Percentiles rank a stretch among this genome's conserved stretches.
Evolutionary conservation across 805 yeast genomes (phyloP).

Genomic region (Candida silvatica): DNA sequence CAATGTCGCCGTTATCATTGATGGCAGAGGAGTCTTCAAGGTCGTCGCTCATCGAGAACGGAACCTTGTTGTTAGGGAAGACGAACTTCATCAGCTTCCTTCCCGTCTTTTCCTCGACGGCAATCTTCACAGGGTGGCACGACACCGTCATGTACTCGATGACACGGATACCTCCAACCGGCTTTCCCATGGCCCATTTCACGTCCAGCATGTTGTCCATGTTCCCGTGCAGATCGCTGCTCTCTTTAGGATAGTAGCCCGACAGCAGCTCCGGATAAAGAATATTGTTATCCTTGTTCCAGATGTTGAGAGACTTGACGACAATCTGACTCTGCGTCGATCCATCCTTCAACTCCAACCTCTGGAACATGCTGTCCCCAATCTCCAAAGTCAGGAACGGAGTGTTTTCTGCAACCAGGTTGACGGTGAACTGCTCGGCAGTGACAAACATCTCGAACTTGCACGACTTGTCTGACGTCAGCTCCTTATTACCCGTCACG

Average conservation of each 20-base stretch:
- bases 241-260: slow-evolving; percentile 26
- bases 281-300: slow-evolving; percentile 50
- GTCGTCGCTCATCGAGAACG: background rate
- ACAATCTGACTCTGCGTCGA: slow-evolving; percentile 54
- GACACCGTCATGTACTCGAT: slow-evolving; percentile 53
- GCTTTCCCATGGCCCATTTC: slow-evolving; percentile 72
- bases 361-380: slow-evolving; percentile 48
- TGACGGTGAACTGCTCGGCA: slow-evolving; percentile 65
- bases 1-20: background rate
- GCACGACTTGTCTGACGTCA: slow-evolving; percentile 10
- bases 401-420: slow-evolving; percentile 48
- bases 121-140: slow-evolving; percentile 60
- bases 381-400: slow-evolving; percentile 69
- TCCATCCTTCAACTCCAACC: slow-evolving; percentile 58
- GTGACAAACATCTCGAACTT: slow-evolving; percentile 49
- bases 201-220: slow-evolving; percentile 31
- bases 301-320: slow-evolving; percentile 57
- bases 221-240: slow-evolving; percentile 5
- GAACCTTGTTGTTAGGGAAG: slow-evolving; percentile 39
- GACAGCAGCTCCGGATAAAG: slow-evolving; percentile 65
- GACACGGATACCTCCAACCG: slow-evolving; percentile 89
- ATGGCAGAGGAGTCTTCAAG: background rate
- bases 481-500: slow-evolving; percentile 17
- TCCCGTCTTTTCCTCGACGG: slow-evolving; percentile 66
- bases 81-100: slow-evolving; percentile 54